Percentiles rank a stretch among this genome's conserved stretches.
Conservation (phyloP, 768 basidiomycete species). For the Podaxis sp. region DNA sequence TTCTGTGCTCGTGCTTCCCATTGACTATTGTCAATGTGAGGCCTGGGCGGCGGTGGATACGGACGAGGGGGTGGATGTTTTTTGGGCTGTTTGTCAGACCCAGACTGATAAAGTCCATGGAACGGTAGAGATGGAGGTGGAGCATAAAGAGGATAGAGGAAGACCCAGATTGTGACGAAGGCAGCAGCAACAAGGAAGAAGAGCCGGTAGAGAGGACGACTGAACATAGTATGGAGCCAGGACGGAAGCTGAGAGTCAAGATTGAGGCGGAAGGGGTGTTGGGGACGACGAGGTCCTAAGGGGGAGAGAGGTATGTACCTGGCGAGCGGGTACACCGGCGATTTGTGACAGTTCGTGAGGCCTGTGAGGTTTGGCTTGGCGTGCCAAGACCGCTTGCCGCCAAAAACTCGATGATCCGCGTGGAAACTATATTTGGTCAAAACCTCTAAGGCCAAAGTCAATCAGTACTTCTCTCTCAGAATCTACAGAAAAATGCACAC, state of each 20-base stretch:
- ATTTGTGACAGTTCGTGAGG: neutral
- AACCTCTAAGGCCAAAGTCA: neutral
- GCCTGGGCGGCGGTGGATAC: constrained; percentile 7
- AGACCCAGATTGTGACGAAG: constrained; percentile 12
- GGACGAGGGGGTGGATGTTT: constrained; percentile 1
- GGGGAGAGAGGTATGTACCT: neutral
- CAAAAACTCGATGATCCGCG: too few species aligned
- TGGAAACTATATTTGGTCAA: neutral
- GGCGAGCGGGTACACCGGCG: neutral
- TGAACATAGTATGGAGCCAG: neutral
- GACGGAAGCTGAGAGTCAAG: neutral
- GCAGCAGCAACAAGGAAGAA: neutral
- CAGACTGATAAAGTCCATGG: neutral
- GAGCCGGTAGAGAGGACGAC: constrained; percentile 10
- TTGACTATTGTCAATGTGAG: neutral
- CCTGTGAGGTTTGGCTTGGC: neutral
- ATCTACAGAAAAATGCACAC: neutral
- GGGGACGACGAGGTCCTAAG: constrained; percentile 1
- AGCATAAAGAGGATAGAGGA: constrained; percentile 2
- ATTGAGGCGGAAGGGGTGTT: constrained; percentile 5
- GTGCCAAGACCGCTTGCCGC: neutral
- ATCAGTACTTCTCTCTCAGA: neutral
- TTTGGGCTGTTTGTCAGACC: neutral
- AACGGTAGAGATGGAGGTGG: neutral
- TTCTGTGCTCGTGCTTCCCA: constrained; percentile 54